A percentile compares a stretch with the other conserved stretches of the same genome.
phyloP scores from a whole-genome alignment of 768 basidiomycete genomes.

The Lentinula sp. region DNA sequence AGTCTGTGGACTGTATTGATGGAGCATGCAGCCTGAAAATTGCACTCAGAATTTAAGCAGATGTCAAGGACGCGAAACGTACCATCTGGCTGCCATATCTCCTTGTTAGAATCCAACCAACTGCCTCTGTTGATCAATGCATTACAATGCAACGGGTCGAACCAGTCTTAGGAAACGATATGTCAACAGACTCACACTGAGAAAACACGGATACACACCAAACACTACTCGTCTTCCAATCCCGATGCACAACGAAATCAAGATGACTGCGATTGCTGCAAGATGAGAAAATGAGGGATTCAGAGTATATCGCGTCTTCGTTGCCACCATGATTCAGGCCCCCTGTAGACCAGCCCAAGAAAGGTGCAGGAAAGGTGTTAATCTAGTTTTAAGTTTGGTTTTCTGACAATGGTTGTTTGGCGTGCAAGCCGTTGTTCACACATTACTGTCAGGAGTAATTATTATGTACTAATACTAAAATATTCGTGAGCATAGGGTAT shows the following conservation, averaged over 20 bases:
- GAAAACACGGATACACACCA: slow-evolving; percentile 27
- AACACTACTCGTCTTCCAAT: slow-evolving; percentile 33
- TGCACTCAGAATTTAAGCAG: slow-evolving; percentile 7
- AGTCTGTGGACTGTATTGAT: slow-evolving; percentile 54
- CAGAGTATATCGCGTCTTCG: slow-evolving; percentile 17
- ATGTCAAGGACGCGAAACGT: slow-evolving; percentile 12
- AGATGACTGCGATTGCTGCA: slow-evolving; percentile 30
- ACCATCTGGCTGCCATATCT: slow-evolving; percentile 90
- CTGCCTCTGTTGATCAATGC: slow-evolving; percentile 65
- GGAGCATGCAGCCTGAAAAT: slow-evolving; percentile 70
- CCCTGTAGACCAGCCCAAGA: neutral
- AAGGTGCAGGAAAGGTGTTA: neutral
- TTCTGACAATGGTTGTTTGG: no score
- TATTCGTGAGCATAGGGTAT: neutral
- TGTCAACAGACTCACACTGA: neutral
- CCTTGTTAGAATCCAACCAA: slow-evolving; percentile 66
- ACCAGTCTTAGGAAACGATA: slow-evolving; percentile 43
- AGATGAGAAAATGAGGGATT: slow-evolving; percentile 50
- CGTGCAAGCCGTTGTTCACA: no score
- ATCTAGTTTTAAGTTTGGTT: no score
- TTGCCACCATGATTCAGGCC: neutral
- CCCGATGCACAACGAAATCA: slow-evolving; percentile 37
- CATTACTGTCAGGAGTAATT: no score
- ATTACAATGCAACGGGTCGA: slow-evolving; percentile 69
- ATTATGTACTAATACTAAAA: no score